Evolutionary conservation across 2,329 filamentous ascomycete genomes (phyloP).

Genomic region (Colletotrichum lindemuthianum): DNA sequence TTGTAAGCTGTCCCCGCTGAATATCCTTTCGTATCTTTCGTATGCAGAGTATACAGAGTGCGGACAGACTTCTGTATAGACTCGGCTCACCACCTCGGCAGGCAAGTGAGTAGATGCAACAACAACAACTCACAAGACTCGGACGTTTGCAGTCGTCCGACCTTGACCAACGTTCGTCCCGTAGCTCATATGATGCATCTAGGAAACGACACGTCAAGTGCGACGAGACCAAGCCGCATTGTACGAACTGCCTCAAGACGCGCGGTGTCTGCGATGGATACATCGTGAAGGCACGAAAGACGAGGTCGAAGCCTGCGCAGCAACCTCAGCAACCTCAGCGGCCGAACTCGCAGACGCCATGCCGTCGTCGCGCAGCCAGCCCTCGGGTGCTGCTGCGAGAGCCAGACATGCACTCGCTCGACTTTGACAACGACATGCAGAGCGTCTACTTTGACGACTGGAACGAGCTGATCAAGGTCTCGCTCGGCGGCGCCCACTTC

Average conservation of each 20-base stretch:
- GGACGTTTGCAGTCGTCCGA: not conserved
- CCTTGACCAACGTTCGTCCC: not conserved
- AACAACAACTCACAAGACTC: not conserved
- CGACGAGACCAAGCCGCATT: constrained; percentile 53
- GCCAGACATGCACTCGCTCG: constrained; percentile 32
- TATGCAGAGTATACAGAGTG: too few species aligned
- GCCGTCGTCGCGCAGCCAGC: not conserved
- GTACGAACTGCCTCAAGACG: constrained; percentile 48
- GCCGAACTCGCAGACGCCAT: constrained; percentile 3
- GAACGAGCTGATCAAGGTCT: constrained; percentile 28
- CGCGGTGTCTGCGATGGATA: constrained; percentile 37
- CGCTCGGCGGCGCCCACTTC: constrained; percentile 28
- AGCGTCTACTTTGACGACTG: constrained; percentile 37
- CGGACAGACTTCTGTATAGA: not conserved
- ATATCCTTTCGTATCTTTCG: too few species aligned
- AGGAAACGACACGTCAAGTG: constrained; percentile 53
- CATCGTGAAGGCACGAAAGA: constrained; percentile 30
- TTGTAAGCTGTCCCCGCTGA: constrained; percentile 21
- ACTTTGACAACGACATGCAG: constrained; percentile 30
- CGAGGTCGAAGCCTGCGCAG: not conserved
- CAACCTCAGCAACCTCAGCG: not conserved
- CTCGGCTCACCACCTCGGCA: constrained; percentile 13
- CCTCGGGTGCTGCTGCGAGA: constrained; percentile 14
- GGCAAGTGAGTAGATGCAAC: constrained; percentile 30
- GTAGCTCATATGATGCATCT: not conserved